Evolutionary conservation across 495 filamentous ascomycete genomes (phyloP).

Genomic region (Tuber aestivum): DNA sequence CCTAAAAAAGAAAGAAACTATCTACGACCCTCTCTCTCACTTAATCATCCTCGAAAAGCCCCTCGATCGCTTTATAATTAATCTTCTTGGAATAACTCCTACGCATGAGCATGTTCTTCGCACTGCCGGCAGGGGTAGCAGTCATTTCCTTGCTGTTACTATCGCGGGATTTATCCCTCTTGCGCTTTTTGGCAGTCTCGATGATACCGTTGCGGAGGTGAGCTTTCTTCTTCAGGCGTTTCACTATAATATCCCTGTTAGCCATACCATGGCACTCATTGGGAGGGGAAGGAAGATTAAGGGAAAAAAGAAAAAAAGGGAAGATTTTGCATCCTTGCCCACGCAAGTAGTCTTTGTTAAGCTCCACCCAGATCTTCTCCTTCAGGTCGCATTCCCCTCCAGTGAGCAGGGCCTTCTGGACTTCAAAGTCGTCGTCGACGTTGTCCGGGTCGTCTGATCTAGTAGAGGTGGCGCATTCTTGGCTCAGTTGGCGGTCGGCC

Average conservation of each 20-base stretch:
- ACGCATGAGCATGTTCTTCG: slow-evolving; percentile 63
- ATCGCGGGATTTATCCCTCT: slow-evolving; percentile 52
- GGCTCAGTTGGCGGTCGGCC: slow-evolving; percentile 27
- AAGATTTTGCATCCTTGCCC: slow-evolving; percentile 67
- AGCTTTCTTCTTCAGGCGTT: slow-evolving; percentile 49
- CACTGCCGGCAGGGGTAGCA: slow-evolving; percentile 64
- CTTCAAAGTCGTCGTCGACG: slow-evolving; percentile 82
- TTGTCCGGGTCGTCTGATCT: slow-evolving; percentile 38
- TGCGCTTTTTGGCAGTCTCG: slow-evolving; percentile 49
- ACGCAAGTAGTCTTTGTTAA: slow-evolving; percentile 85
- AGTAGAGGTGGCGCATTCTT: slow-evolving; percentile 11
- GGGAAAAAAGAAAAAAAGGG: no score
- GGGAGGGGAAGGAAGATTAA: no score
- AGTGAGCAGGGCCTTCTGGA: slow-evolving; percentile 66
- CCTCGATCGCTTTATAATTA: slow-evolving; percentile 67
- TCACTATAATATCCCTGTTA: slow-evolving; percentile 48
- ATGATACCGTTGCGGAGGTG: slow-evolving; percentile 55
- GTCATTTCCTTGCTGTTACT: slow-evolving; percentile 55
- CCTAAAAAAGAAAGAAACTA: background rate
- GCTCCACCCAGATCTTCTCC: slow-evolving; percentile 84
- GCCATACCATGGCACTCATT: background rate
- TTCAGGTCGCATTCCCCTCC: slow-evolving; percentile 67
- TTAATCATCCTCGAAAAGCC: slow-evolving; percentile 48
- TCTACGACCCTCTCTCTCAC: background rate
- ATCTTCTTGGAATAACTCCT: slow-evolving; percentile 73